Evolutionary conservation across 1,139 yeast species (phyloP), one percentile per base, ranked within the genome.

Genomic region (Ogataea hybrid): DNA sequence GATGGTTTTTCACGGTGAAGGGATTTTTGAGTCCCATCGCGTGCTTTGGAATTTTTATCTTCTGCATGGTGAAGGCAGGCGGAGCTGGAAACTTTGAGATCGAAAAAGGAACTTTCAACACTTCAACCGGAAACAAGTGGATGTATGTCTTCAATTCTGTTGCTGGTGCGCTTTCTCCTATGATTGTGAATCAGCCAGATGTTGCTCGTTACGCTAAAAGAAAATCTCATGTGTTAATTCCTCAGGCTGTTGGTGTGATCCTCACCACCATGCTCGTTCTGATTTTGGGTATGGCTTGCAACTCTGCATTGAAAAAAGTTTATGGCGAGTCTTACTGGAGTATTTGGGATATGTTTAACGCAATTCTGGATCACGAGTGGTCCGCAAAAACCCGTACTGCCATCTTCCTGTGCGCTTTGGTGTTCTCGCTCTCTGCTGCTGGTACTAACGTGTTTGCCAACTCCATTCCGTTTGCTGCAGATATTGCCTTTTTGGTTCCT

Each of bases 401-500:
- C 28, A 63, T 71, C 9, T 73, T 72, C 50, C 72, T 75, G 51
- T 67, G 71, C 46, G 71, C 74, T 17, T 53, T 71, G 10, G 64
- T 72, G 3, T 73, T 75, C 58, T 58, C 66, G 21, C 51, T 70
- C 36, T 74, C 77, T 5, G 77, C 73, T 49, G 59, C 75, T 17
- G 71, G 74, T 41, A 68, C 74, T 41, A 75, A 75, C 35, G 64
- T 70, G 18, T 67, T 73, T 38, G 75, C 72, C 43, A 72, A 75
- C 54, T 78, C 75, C 17, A 65, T 73, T 44, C 73, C 80, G 5
- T 74, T 74, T 45, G 79, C 80, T 36, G 73, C 73, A 65, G 79
- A 75, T 56, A 55, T 74, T 39, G 65, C 77, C 6, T 75, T 77
- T 39, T 49, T 74, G 20, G 58, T 67, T 35, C 80, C 80, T 23